A percentile compares a stretch with the other conserved stretches of the same genome.
Conservation (phyloP, 2,329 filamentous ascomycete species). For the Aspergillus neotritici region DNA sequence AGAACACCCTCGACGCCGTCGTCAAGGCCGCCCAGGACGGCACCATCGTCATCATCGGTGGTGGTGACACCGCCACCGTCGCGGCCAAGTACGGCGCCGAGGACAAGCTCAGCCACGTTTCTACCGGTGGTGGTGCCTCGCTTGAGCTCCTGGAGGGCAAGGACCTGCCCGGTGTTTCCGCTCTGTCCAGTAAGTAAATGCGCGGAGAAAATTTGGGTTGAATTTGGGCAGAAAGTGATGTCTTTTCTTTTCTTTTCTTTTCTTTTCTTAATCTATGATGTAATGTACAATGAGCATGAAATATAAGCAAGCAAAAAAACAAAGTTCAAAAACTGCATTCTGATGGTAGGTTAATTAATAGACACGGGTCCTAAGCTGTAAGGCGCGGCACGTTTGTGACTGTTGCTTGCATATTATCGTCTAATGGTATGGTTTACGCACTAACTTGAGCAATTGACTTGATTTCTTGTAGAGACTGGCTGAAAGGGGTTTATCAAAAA, state of each 20-base stretch:
- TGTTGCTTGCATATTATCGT: no score
- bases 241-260: constrained; percentile 1
- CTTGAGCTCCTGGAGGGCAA: constrained; percentile 97
- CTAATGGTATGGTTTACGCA: no score
- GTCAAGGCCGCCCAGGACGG: constrained; percentile 73
- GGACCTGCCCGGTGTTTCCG: constrained; percentile 86
- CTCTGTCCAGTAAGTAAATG: constrained; percentile 69
- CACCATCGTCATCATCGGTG: constrained; percentile 97
- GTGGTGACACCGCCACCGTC: constrained; percentile 95
- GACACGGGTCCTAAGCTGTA: constrained; percentile 28
- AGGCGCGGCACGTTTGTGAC: constrained; percentile 12
- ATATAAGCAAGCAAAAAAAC: constrained; percentile 14
- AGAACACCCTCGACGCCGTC: constrained; percentile 82
- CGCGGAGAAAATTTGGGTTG: background rate
- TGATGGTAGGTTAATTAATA: constrained; percentile 19
- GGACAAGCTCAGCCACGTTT: constrained; percentile 96
- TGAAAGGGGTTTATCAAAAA: no score
- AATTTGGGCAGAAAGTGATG: background rate
- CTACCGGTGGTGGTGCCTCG: constrained; percentile 90
- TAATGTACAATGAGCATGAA: constrained; percentile 34
- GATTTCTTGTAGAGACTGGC: no score
- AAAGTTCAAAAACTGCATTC: constrained; percentile 13
- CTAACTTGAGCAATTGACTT: no score
- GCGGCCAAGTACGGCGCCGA: constrained; percentile 96
- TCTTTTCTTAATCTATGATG: constrained; percentile 19